phyloP scores from a whole-genome alignment of 140 eudicot species.

The Eryngium alpinum region DNA sequence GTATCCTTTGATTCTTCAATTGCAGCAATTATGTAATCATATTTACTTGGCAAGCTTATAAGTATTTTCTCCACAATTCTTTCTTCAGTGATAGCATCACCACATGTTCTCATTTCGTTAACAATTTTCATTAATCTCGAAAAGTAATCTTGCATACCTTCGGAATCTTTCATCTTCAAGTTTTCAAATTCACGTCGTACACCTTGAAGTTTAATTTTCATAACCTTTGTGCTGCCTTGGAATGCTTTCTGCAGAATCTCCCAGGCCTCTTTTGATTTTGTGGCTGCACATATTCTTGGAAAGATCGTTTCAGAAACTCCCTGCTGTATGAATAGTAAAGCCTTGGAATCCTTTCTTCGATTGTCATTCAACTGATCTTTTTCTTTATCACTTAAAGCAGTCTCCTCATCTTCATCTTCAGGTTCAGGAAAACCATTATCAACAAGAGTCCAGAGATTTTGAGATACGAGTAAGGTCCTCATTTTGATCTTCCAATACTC shows the following conservation, averaged over 20 bases:
- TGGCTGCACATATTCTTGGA: not conserved
- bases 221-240: not conserved
- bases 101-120: not conserved
- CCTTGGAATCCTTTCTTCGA: slow-evolving; percentile 2
- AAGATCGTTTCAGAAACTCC: not conserved
- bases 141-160: slow-evolving; percentile 10
- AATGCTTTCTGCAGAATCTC: not conserved
- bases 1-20: slow-evolving; percentile 18
- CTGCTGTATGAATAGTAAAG: not conserved
- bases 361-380: not conserved
- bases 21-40: not conserved
- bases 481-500: slow-evolving; percentile 1
- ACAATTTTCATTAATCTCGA: not conserved
- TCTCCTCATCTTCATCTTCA: not conserved
- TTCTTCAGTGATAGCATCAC: not conserved
- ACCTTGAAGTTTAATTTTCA: not conserved
- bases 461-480: not conserved
- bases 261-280: slow-evolving; percentile 3
- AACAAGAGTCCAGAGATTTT: not conserved
- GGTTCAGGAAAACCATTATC: not conserved
- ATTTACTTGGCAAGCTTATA: not conserved
- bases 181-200: not conserved
- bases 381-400: not conserved
- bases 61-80: slow-evolving; percentile 6
- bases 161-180: slow-evolving; percentile 1